Conservation (phyloP, 192 early-diverging fungal species). For the Coemansia sp. region DNA sequence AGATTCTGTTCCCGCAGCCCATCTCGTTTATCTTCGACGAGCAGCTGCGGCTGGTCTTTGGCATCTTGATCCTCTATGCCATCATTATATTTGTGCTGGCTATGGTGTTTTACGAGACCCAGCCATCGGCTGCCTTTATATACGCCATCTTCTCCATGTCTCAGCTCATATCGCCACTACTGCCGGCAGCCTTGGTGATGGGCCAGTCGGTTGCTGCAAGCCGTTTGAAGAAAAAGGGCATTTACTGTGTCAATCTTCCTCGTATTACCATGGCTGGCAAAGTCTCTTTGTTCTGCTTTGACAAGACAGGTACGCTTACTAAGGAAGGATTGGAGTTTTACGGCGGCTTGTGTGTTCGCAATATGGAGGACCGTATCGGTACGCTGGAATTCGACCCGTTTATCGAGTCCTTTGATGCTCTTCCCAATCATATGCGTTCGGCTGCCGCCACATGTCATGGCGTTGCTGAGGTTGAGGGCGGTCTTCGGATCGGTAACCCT, state of each 20-base stretch:
- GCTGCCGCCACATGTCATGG: conserved; percentile 63
- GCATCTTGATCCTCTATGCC: conserved; percentile 66
- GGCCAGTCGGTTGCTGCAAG: conserved; percentile 68
- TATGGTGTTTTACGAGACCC: conserved; percentile 55
- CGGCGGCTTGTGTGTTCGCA: conserved; percentile 51
- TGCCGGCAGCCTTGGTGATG: conserved; percentile 72
- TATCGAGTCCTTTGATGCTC: conserved; percentile 51
- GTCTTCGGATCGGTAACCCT: conserved; percentile 66
- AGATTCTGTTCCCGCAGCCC: conserved; percentile 69
- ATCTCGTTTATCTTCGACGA: conserved; percentile 78
- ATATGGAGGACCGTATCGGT: conserved; percentile 21
- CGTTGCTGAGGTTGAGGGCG: conserved; percentile 56
- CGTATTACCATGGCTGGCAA: conserved; percentile 74
- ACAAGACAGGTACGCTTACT: conserved; percentile 78
- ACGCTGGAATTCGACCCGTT: conserved; percentile 57
- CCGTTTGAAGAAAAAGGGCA: conserved; percentile 61
- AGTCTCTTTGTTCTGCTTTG: conserved; percentile 74
- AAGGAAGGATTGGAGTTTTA: conserved; percentile 69
- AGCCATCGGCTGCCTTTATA: conserved; percentile 65
- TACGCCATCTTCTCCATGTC: conserved; percentile 74
- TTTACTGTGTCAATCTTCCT: conserved; percentile 70
- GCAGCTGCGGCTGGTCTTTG: conserved; percentile 70
- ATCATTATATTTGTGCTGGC: conserved; percentile 57
- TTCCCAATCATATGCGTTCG: conserved; percentile 23
- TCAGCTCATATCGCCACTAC: conserved; percentile 64